Evolutionary conservation across 2,329 filamentous ascomycete species (phyloP), one percentile per base, ranked within the genome.

Genomic region (Emericellopsis cladophorae): DNA sequence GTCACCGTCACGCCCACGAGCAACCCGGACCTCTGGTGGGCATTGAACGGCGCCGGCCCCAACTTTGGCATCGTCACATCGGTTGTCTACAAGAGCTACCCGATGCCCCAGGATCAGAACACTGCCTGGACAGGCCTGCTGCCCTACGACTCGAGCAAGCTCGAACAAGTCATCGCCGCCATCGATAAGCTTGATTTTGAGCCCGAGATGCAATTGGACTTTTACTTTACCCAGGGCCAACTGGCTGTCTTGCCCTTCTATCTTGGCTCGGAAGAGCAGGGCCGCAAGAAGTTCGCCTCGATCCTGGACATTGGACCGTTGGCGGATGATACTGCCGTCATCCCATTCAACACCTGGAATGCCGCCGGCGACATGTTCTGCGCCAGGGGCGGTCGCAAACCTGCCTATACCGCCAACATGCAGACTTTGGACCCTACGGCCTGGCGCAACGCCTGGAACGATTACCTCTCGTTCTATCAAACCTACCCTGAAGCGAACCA

Each of bases 1-100:
- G 48, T 70, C 2, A 61, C 55, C 2, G 70, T 67, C 4, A 63
- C 56, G 6, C 53, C 52, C 4, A 51, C 55, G 2, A 46, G 65
- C 21, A 61, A 75, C 24, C 42, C 59, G 0, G 72, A 77, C 42
- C 58, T 79, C 2, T 77, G 70, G 54, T 77, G 72, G 70, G 75
- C 72, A 3, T 58, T 77, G 1, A 59, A 62, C 31, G 72, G 72
- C 15, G 71, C 74, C 1, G 70, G 72, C 2, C 71, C 70, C 26
- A 76, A 67, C 37, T 78, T 72, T 46, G 74, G 67, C n/a, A 59
- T 79, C 5, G 69, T 78, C 5, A 59, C 65, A 9, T 29, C 26
- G 9, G 26, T 29, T 12, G 33, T 35, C 33, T 35, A 35, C 74
- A 84, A 50, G 52, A 58, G 10, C 51, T 55, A 1, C 55, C 57